These are phyloP conservation scores for Ceratocystis alfenasii DNA, from an alignment of 2,329 filamentous ascomycete species.

Conservation along the genomic window DNA sequence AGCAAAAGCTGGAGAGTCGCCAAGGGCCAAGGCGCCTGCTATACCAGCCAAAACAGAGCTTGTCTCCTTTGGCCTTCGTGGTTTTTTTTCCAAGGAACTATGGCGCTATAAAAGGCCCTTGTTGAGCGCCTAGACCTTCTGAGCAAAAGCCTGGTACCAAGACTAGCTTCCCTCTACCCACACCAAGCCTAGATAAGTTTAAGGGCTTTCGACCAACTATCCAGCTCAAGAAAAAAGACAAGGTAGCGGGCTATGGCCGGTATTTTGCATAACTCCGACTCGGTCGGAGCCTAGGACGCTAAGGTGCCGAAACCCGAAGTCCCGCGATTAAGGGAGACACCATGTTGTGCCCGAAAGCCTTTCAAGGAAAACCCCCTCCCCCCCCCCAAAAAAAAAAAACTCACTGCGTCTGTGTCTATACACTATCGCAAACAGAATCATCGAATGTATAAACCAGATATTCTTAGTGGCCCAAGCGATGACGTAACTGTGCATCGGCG, in stretches of 20 bases:
- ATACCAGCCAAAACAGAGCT: not conserved
- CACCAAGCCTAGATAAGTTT: not conserved
- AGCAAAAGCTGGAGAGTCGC: not conserved
- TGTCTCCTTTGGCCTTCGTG: no score
- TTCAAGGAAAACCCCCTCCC: no score
- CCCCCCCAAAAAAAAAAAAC: no score
- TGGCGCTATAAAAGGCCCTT: not conserved
- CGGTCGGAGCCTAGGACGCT: not conserved
- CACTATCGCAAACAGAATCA: no score
- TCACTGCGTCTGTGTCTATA: no score
- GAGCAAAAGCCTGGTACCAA: not conserved
- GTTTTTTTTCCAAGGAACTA: no score
- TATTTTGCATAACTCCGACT: not conserved
- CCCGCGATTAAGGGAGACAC: not conserved
- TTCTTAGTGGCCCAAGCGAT: not conserved
- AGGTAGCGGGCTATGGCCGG: not conserved
- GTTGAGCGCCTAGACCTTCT: not conserved
- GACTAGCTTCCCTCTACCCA: no score
- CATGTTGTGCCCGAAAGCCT: not conserved
- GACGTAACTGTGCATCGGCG: conserved; percentile 2
- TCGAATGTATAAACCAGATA: no score
- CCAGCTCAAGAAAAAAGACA: not conserved
- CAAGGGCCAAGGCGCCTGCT: not conserved
- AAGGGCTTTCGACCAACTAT: not conserved
- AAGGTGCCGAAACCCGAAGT: not conserved